These are phyloP conservation scores for Goffeauzyma gilvescens DNA, from an alignment of 768 basidiomycete species.

Conservation along the genomic window DNA sequence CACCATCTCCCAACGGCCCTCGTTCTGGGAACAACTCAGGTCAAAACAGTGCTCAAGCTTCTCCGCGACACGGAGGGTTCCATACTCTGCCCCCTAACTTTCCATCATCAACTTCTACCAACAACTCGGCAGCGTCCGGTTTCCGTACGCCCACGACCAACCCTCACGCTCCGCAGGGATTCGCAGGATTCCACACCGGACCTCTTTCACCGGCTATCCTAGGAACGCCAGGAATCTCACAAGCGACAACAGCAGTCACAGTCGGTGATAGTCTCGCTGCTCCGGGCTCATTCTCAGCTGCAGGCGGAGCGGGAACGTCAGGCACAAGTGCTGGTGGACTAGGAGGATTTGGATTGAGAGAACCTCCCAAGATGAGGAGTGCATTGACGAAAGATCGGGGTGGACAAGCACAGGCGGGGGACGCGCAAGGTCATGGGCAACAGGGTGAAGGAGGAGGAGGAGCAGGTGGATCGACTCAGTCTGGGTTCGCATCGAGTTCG, in stretches of 20 bases:
- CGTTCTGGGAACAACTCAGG: neutral
- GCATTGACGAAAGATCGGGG: slow-evolving; percentile 20
- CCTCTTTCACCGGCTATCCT: neutral
- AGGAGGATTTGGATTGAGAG: slow-evolving; percentile 29
- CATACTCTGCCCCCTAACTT: slow-evolving; percentile 8
- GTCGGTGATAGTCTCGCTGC: slow-evolving; percentile 5
- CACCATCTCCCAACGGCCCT: slow-evolving; percentile 1
- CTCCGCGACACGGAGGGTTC: slow-evolving; percentile 13
- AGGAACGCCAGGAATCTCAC: neutral
- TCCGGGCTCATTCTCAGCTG: slow-evolving; percentile 23
- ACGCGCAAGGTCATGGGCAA: neutral
- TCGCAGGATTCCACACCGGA: slow-evolving; percentile 3
- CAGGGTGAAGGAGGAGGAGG: neutral
- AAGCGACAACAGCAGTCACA: slow-evolving; percentile 21
- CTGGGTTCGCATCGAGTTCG: no score
- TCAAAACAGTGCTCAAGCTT: slow-evolving; percentile 8
- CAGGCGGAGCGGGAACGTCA: slow-evolving; percentile 22
- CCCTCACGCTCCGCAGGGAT: no score
- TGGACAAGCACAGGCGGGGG: neutral
- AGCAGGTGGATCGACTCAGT: no score
- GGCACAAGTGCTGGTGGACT: slow-evolving; percentile 28
- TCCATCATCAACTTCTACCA: no score
- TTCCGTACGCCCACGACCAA: slow-evolving; percentile 23
- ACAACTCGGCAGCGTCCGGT: slow-evolving; percentile 14
- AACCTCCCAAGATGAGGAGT: slow-evolving; percentile 31